Conservation (phyloP, 2,329 filamentous ascomycete genomes). For the Colletotrichum agaves region DNA sequence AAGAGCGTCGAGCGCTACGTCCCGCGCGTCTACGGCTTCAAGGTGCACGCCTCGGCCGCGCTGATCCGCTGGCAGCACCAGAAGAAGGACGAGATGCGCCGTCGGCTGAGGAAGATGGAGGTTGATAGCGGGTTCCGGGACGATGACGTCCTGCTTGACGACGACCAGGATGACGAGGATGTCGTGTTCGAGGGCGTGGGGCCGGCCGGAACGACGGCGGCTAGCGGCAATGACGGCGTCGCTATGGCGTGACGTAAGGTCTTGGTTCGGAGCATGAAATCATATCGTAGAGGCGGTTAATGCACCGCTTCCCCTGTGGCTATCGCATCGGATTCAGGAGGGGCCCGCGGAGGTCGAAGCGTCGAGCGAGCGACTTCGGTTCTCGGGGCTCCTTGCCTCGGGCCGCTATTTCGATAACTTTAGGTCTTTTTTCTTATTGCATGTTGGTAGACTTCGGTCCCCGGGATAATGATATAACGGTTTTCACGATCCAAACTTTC, state of each 20-base stretch:
- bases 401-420: background rate
- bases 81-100: slow-evolving; percentile 84
- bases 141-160: slow-evolving; percentile 61
- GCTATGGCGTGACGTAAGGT: slow-evolving; percentile 14
- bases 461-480: slow-evolving; percentile 32
- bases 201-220: slow-evolving; percentile 41
- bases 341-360: background rate
- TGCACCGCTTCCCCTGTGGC: no score
- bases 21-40: slow-evolving; percentile 93
- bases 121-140: slow-evolving; percentile 86
- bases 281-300: no score
- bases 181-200: slow-evolving; percentile 51
- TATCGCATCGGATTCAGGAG: background rate
- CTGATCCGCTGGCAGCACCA: slow-evolving; percentile 91
- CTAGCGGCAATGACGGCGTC: slow-evolving; percentile 35
- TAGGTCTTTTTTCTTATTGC: background rate
- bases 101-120: slow-evolving; percentile 74
- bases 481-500: slow-evolving; percentile 14
- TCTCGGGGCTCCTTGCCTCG: background rate
- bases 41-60: slow-evolving; percentile 89
- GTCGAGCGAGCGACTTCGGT: background rate
- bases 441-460: slow-evolving; percentile 17
- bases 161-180: slow-evolving; percentile 69
- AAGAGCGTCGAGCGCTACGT: slow-evolving; percentile 90
- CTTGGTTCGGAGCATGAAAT: no score